Conservation (phyloP, 306 rosid species). For the Sindora glabra region DNA sequence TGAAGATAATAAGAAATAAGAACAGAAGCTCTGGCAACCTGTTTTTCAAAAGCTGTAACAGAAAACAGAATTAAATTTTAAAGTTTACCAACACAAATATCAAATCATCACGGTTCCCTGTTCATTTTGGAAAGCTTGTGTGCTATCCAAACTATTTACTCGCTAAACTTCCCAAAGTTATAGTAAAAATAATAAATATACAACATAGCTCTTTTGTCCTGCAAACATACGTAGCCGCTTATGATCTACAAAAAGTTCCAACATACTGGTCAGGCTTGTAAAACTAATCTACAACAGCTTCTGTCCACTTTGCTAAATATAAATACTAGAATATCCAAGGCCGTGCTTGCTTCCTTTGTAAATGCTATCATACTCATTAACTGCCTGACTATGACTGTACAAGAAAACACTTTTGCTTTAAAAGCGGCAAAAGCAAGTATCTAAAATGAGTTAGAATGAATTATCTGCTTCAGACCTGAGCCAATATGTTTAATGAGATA, state of each 20-base stretch:
- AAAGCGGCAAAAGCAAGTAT: neutral
- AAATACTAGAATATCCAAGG: conserved; percentile 65
- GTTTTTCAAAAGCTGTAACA: neutral
- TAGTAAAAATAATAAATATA: too few species aligned
- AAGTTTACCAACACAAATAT: too few species aligned
- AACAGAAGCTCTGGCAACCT: neutral
- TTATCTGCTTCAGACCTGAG: conserved; percentile 46
- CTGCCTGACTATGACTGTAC: conserved; percentile 55
- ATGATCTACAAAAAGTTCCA: too few species aligned
- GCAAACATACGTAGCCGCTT: too few species aligned
- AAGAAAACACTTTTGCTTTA: too few species aligned
- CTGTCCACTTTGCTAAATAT: conserved; percentile 77
- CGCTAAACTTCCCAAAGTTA: too few species aligned
- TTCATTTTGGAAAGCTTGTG: too few species aligned
- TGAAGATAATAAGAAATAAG: neutral
- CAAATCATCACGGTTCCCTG: too few species aligned
- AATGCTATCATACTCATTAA: conserved; percentile 74
- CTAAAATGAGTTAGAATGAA: neutral
- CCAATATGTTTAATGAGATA: conserved; percentile 81
- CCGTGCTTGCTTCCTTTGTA: conserved; percentile 61
- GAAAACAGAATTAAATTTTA: conserved; percentile 5
- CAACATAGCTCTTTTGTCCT: too few species aligned
- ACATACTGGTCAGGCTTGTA: conserved; percentile 62
- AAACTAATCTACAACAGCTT: conserved; percentile 89
- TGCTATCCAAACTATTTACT: too few species aligned